Evolutionary conservation across 2,329 filamentous ascomycete species (phyloP), one percentile per base, ranked within the genome.

Genomic region (Pezicula carpinea): DNA sequence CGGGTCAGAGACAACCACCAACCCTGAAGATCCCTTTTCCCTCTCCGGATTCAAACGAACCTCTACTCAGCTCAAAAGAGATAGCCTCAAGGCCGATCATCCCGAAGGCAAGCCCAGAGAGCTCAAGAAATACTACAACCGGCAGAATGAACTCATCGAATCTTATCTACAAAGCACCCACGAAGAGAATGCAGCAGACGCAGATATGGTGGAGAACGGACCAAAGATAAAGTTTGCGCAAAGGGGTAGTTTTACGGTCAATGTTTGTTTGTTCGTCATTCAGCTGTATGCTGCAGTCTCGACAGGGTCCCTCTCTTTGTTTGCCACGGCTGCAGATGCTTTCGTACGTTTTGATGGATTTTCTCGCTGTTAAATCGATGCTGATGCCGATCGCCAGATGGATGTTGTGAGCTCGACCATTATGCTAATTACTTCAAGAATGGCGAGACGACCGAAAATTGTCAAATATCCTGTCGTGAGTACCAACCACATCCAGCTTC

Each of bases 311-410:
- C 68, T 84, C 50, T 79, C 79, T 15, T 70, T 84, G 17, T 82
- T 84, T 51, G 80, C 80, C 14, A 83, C 80, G n/a, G 76, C 81
- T 21, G 79, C 81, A 38, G 80, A 84, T 66, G 80, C 80, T 5
- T 81, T 82, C 62, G 71, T 74, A 55, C 59, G 70, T 70, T 35
- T 35, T 35, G n/a, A n/a, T n/a, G 14, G 21, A 49, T 48, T 50
- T 14, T 35, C 17, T 41, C 36, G 17, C 53, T 43, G 41, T 33
- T 15, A 34, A 31, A 35, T 29, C 46, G 49, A 42, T 47, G 47
- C 42, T 50, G 43, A 51, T 58, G 43, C 56, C 35, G 18, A 34
- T 53, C 62, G 34, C 62, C 57, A 73, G 63, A 78, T 84, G 74
- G 80, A 84, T 57, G 73, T 83, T 32, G 76, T 84, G 10, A 83